These are phyloP conservation scores for Monosporascus cannonballus DNA, from an alignment of 2,329 filamentous ascomycete genomes.

Conservation along the genomic window DNA sequence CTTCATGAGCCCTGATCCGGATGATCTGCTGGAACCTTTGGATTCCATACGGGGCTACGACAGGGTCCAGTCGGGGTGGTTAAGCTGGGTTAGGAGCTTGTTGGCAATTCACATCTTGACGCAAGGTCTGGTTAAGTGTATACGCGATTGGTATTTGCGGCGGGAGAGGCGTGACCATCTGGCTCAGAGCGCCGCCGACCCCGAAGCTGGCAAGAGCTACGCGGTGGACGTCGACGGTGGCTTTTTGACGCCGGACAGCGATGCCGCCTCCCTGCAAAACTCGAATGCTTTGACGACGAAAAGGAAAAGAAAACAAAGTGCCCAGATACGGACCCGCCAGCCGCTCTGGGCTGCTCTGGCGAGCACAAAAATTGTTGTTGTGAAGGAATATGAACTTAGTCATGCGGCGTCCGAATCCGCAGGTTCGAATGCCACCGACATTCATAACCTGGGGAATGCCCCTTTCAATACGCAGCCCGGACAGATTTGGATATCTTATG, in stretches of 20 bases:
- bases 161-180: slow-evolving; percentile 50
- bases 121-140: slow-evolving; percentile 65
- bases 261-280: slow-evolving; percentile 48
- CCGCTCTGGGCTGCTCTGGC: slow-evolving; percentile 91
- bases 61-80: slow-evolving; percentile 45
- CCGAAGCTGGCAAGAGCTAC: slow-evolving; percentile 53
- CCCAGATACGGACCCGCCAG: slow-evolving; percentile 83
- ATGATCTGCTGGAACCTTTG: slow-evolving; percentile 41
- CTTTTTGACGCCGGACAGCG: slow-evolving; percentile 48
- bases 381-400: slow-evolving; percentile 84
- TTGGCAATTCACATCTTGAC: slow-evolving; percentile 70
- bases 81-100: slow-evolving; percentile 62
- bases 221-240: slow-evolving; percentile 37
- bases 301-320: slow-evolving; percentile 85
- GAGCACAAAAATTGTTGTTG: slow-evolving; percentile 93
- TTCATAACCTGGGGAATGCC: slow-evolving; percentile 70
- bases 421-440: slow-evolving; percentile 68
- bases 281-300: slow-evolving; percentile 57
- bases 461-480: slow-evolving; percentile 64
- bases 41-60: slow-evolving; percentile 41
- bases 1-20: slow-evolving; percentile 37
- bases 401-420: slow-evolving; percentile 67
- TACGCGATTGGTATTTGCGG: slow-evolving; percentile 62
- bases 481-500: slow-evolving; percentile 76
- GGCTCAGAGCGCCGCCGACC: slow-evolving; percentile 47